Percentiles rank a stretch among this genome's conserved stretches.
Evolutionary conservation across 345 rosid species (phyloP).

Genomic region (Eucalyptus regnans): DNA sequence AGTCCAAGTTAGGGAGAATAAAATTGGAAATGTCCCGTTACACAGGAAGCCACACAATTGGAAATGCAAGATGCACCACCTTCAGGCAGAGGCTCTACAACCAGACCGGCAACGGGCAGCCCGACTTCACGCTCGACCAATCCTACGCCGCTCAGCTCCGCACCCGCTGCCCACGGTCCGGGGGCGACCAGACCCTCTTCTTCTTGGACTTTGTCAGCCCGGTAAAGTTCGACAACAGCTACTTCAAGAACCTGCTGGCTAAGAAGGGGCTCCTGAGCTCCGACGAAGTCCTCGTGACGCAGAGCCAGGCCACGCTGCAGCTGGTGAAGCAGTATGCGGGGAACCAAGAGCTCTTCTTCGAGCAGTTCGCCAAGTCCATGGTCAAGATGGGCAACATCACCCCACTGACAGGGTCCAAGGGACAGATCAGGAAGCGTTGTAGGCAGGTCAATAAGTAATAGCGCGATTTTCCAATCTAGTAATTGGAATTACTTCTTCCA

Average conservation of each 20-base stretch:
- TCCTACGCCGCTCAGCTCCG: constrained; percentile 42
- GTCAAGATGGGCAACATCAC: constrained; percentile 83
- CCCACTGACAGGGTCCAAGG: constrained; percentile 67
- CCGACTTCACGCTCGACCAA: constrained; percentile 60
- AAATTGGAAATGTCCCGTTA: not conserved
- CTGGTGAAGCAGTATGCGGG: constrained; percentile 67
- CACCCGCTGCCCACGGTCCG: constrained; percentile 41
- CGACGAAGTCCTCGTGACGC: constrained; percentile 64
- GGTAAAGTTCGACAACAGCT: constrained; percentile 59
- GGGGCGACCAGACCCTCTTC: constrained; percentile 64
- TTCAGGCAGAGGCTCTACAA: constrained; percentile 93
- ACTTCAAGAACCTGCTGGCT: constrained; percentile 70
- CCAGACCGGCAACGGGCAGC: constrained; percentile 65
- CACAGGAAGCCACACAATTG: constrained; percentile 93
- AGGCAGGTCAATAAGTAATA: constrained; percentile 49
- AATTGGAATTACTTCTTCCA: not conserved
- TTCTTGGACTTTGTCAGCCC: constrained; percentile 51
- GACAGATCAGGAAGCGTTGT: constrained; percentile 80
- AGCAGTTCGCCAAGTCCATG: constrained; percentile 82
- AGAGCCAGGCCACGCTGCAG: constrained; percentile 38
- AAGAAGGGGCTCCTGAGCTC: constrained; percentile 69
- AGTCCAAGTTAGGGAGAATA: not conserved
- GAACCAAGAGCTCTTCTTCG: constrained; percentile 46
- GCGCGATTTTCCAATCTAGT: not conserved
- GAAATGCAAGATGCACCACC: constrained; percentile 73